A percentile compares a stretch with the other conserved stretches of the same genome.
phyloP scores from a whole-genome alignment of 148 eudicot genomes.

The Cornus controversa region DNA sequence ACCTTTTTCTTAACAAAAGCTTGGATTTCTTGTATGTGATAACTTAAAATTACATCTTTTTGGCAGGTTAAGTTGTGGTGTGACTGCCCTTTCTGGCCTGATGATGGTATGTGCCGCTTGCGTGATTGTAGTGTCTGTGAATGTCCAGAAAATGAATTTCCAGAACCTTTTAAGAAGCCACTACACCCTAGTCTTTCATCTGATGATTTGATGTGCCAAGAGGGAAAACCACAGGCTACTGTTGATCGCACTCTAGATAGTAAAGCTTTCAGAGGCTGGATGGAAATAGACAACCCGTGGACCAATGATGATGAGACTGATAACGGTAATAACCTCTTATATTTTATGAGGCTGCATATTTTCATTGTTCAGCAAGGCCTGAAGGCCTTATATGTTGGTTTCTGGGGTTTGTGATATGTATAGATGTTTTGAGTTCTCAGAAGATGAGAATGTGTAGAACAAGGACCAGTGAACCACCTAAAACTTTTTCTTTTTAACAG shows the following conservation, averaged over 20 bases:
- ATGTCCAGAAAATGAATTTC: constrained; percentile 87
- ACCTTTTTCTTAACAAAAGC: background rate
- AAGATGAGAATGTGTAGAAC: background rate
- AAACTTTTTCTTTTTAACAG: background rate
- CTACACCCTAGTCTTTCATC: constrained; percentile 37
- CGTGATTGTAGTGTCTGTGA: constrained; percentile 93
- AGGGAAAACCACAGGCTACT: constrained; percentile 75
- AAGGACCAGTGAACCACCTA: background rate
- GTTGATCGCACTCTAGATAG: constrained; percentile 83
- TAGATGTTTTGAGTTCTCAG: background rate
- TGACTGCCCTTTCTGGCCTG: constrained; percentile 93
- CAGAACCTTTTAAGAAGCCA: constrained; percentile 67
- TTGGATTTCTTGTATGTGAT: constrained; percentile 3
- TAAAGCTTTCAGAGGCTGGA: constrained; percentile 75
- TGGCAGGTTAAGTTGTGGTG: constrained; percentile 84
- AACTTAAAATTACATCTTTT: background rate
- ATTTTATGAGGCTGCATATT: background rate
- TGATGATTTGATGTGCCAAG: constrained; percentile 78
- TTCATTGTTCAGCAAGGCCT: background rate
- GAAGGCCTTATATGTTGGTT: constrained; percentile 4
- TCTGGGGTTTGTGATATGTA: background rate
- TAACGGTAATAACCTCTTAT: constrained; percentile 43
- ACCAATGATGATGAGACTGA: constrained; percentile 89
- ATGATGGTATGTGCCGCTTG: constrained; percentile 83
- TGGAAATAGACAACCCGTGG: constrained; percentile 84